Conservation (phyloP, 164 flowering plant species). For the Liquidambar formosana region DNA sequence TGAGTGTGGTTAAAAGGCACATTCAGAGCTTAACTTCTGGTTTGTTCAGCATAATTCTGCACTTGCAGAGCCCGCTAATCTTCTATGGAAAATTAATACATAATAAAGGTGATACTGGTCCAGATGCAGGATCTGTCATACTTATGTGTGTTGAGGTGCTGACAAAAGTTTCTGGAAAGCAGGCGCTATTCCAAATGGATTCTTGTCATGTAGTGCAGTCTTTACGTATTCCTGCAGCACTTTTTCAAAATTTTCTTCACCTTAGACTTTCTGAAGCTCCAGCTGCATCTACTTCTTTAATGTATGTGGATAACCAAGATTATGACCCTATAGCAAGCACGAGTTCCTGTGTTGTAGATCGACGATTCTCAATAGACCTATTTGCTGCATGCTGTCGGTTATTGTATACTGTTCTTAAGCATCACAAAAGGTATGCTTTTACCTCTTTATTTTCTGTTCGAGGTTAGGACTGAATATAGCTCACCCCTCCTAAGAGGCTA, state of each 20-base stretch:
- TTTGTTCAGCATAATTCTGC: slow-evolving; percentile 68
- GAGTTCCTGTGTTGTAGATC: slow-evolving; percentile 30
- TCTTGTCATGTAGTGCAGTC: slow-evolving; percentile 58
- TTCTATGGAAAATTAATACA: slow-evolving; percentile 34
- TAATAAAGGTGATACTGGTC: slow-evolving; percentile 21
- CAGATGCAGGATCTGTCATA: slow-evolving; percentile 83
- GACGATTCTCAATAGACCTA: slow-evolving; percentile 52
- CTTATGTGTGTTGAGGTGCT: slow-evolving; percentile 87
- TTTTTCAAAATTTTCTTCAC: slow-evolving; percentile 55
- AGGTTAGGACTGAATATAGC: no score
- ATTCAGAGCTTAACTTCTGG: slow-evolving; percentile 55
- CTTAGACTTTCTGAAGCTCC: slow-evolving; percentile 30
- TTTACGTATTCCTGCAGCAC: slow-evolving; percentile 59
- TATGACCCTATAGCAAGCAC: slow-evolving; percentile 14
- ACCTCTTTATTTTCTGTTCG: not conserved
- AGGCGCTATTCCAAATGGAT: slow-evolving; percentile 56
- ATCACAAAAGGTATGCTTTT: slow-evolving; percentile 61
- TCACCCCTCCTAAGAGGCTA: no score
- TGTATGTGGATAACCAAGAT: slow-evolving; percentile 9
- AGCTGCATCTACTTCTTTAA: slow-evolving; percentile 10
- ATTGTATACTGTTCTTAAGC: slow-evolving; percentile 66
- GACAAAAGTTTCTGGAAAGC: slow-evolving; percentile 64
- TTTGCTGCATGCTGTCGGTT: slow-evolving; percentile 82
- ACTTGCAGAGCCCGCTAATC: slow-evolving; percentile 70
- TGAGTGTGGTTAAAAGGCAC: slow-evolving; percentile 53